Conservation (phyloP, 108 stramenopile genomes). For the Schizochytrium sp. region DNA sequence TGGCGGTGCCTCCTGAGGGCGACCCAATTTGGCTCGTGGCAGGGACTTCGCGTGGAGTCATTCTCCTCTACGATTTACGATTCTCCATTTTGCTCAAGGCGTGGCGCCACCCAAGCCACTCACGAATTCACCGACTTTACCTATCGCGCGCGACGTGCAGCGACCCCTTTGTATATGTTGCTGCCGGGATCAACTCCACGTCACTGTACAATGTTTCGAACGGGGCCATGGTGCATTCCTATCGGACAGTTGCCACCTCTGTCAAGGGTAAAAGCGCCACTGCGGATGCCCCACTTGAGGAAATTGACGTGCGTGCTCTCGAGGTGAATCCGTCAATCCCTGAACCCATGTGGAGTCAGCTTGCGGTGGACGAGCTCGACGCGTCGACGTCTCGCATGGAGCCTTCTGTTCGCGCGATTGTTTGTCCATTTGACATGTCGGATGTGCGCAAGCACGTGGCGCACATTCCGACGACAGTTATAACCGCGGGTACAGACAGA, state of each 20-base stretch:
- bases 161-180: neutral
- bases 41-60: neutral
- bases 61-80: neutral
- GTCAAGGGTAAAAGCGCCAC: neutral
- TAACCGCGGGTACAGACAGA: neutral
- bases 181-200: neutral
- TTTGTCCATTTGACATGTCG: neutral
- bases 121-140: neutral
- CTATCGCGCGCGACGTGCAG: conserved; percentile 4
- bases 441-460: neutral
- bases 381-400: neutral
- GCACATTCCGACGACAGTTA: neutral
- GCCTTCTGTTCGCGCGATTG: neutral
- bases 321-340: neutral
- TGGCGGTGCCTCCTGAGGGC: neutral
- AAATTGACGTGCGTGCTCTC: neutral
- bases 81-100: neutral
- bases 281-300: neutral
- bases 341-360: neutral
- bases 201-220: neutral
- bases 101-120: neutral
- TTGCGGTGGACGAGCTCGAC: neutral
- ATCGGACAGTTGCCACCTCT: neutral
- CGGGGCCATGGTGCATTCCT: neutral
- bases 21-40: neutral